A percentile compares a stretch with the other conserved stretches of the same genome.
phyloP scores from a whole-genome alignment of 2,329 filamentous ascomycete species.

The Bertia moriformis region DNA sequence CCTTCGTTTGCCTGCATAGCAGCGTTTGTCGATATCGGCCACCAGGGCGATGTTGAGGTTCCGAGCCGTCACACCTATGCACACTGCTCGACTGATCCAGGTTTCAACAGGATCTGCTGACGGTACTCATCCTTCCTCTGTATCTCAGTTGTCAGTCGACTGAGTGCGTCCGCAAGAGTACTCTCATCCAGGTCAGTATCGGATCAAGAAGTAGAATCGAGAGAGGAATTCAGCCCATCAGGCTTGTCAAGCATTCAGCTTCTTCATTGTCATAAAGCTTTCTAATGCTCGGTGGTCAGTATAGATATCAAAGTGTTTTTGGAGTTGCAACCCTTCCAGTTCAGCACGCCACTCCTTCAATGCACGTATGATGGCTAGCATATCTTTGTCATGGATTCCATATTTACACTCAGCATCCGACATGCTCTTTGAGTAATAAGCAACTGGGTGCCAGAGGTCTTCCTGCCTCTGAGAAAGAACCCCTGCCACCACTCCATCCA shows the following conservation, averaged over 20 bases:
- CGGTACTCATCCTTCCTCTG: too few relatives aligned
- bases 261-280: slow-evolving; percentile 10
- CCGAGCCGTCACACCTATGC: too few relatives aligned
- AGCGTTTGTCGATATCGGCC: too few relatives aligned
- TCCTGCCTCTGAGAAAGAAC: slow-evolving; percentile 2
- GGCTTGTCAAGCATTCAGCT: slow-evolving; percentile 9
- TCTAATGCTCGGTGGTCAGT: slow-evolving; percentile 11
- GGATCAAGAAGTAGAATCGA: slow-evolving; percentile 9
- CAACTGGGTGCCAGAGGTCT: slow-evolving; percentile 4
- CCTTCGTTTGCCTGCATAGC: too few relatives aligned
- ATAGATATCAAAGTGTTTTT: slow-evolving; percentile 5
- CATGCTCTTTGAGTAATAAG: slow-evolving; percentile 7
- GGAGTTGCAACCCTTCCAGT: slow-evolving; percentile 4
- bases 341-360: slow-evolving; percentile 9
- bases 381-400: slow-evolving; percentile 17
- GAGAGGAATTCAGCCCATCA: slow-evolving; percentile 9
- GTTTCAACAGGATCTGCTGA: too few relatives aligned
- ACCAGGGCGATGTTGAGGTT: too few relatives aligned
- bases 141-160: too few relatives aligned
- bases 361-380: slow-evolving; percentile 15
- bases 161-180: too few relatives aligned
- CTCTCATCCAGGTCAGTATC: slow-evolving; percentile 5
- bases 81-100: too few relatives aligned
- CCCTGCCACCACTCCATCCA: slow-evolving; percentile 3
- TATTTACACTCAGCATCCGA: slow-evolving; percentile 11